Evolutionary conservation across 108 stramenopile genomes (phyloP).

Genomic region (Cyclotella cryptica): DNA sequence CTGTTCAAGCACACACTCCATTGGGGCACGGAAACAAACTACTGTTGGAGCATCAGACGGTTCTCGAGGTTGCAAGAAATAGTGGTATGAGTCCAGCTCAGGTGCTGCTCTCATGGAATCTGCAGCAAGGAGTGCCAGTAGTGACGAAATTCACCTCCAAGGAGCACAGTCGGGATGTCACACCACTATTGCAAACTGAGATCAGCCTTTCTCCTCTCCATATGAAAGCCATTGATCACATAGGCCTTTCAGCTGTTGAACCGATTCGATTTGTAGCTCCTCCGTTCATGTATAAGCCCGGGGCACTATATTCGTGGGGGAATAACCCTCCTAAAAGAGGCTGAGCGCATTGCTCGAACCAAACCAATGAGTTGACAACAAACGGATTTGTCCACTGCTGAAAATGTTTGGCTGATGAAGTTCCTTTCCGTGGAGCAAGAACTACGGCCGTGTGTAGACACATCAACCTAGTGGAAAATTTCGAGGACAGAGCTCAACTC

Average conservation of each 20-base stretch:
- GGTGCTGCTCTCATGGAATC: constrained; percentile 74
- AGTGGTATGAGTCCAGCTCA: constrained; percentile 61
- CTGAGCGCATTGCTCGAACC: too few species aligned
- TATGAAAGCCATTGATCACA: constrained; percentile 65
- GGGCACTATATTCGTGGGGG: constrained; percentile 65
- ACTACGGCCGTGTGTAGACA: not conserved
- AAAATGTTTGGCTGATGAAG: not conserved
- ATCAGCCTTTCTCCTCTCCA: constrained; percentile 48
- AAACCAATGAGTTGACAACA: too few species aligned
- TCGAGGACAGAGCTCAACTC: not conserved
- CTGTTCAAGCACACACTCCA: constrained; percentile 69
- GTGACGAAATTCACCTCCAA: constrained; percentile 63
- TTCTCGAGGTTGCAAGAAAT: constrained; percentile 43
- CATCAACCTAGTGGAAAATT: not conserved
- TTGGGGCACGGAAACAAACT: constrained; percentile 58
- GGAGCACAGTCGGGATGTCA: constrained; percentile 52
- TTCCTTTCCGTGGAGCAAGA: not conserved
- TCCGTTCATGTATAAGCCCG: constrained; percentile 76
- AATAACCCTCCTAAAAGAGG: constrained; percentile 15
- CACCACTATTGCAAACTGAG: constrained; percentile 23
- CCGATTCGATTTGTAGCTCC: constrained; percentile 72
- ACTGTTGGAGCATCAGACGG: constrained; percentile 26
- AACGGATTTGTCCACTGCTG: too few species aligned
- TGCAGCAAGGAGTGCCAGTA: constrained; percentile 71
- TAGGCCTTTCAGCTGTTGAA: constrained; percentile 15